A percentile compares a stretch with the other conserved stretches of the same genome.
phyloP scores from a whole-genome alignment of 2,329 filamentous ascomycete genomes.

The Stachybotrys chlorohalonatus region DNA sequence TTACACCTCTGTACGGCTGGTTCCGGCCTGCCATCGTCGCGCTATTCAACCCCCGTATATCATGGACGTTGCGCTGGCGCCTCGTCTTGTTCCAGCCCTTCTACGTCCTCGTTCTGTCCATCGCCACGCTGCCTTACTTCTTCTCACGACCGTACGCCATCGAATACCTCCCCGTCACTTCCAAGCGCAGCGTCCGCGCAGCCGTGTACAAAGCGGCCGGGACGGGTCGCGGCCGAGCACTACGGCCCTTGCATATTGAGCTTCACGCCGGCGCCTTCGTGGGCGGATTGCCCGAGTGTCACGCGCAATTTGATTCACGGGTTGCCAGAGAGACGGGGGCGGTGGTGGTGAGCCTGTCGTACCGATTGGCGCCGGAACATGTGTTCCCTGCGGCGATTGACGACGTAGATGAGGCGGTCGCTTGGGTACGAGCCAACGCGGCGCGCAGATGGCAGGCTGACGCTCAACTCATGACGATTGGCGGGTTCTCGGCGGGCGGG shows the following conservation, averaged over 20 bases:
- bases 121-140: conserved; percentile 24
- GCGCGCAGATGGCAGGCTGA: conserved; percentile 25
- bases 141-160: conserved; percentile 24
- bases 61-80: conserved; percentile 31
- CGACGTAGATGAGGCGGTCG: conserved; percentile 34
- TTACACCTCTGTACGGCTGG: conserved; percentile 8
- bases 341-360: conserved; percentile 39
- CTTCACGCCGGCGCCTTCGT: conserved; percentile 35
- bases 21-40: conserved; percentile 21
- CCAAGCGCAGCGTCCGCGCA: conserved; percentile 15
- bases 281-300: conserved; percentile 30
- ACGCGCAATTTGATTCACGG: conserved; percentile 21
- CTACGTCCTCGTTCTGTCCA: conserved; percentile 24
- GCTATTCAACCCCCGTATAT: conserved; percentile 24
- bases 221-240: conserved; percentile 7
- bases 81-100: conserved; percentile 32
- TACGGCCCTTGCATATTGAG: conserved; percentile 32
- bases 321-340: conserved; percentile 29
- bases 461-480: conserved; percentile 28
- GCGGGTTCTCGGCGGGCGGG: conserved; percentile 33
- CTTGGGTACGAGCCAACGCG: conserved; percentile 28
- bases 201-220: conserved; percentile 23
- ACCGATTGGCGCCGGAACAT: conserved; percentile 41
- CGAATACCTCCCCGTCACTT: conserved; percentile 21
- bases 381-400: conserved; percentile 37